Evolutionary conservation across 75 land plant genomes (phyloP).

Genomic region (Azolla pinnata): DNA sequence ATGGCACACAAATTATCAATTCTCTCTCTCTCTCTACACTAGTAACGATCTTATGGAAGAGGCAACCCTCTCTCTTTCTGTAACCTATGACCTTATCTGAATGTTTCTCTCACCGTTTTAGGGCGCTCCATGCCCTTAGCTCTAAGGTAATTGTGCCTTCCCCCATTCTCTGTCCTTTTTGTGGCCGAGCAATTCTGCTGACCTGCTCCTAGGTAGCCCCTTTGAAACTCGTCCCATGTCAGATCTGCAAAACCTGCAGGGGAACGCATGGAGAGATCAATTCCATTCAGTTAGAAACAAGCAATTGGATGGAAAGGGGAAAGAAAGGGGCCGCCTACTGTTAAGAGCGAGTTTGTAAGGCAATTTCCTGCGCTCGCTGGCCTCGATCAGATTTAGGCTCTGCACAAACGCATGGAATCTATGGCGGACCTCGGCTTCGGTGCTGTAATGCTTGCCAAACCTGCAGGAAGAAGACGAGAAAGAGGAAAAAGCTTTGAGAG

Average conservation of each 20-base stretch:
- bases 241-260: slow-evolving; percentile 76
- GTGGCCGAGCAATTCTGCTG: slow-evolving; percentile 96
- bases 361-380: slow-evolving; percentile 46
- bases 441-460: slow-evolving; percentile 61
- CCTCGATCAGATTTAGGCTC: slow-evolving; percentile 56
- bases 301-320: not conserved
- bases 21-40: not conserved
- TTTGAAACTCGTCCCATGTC: slow-evolving; percentile 81
- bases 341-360: slow-evolving; percentile 72
- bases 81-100: not conserved
- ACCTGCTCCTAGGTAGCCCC: slow-evolving; percentile 38
- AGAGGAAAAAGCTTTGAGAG: not conserved
- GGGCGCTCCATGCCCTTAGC: slow-evolving; percentile 25
- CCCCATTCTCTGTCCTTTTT: slow-evolving; percentile 64
- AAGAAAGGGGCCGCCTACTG: slow-evolving; percentile 28
- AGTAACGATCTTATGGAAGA: not conserved
- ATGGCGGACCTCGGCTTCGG: slow-evolving; percentile 53
- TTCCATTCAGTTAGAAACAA: not conserved
- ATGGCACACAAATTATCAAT: too few relatives aligned
- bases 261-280: not conserved
- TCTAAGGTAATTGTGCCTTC: too few relatives aligned
- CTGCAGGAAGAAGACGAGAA: slow-evolving; percentile 27
- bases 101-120: slow-evolving; percentile 43
- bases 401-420: slow-evolving; percentile 52
- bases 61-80: not conserved